Evolutionary conservation across 2,329 filamentous ascomycete genomes (phyloP), one percentile per base, ranked within the genome.

Genomic region (Penicillium psychrosexuale): DNA sequence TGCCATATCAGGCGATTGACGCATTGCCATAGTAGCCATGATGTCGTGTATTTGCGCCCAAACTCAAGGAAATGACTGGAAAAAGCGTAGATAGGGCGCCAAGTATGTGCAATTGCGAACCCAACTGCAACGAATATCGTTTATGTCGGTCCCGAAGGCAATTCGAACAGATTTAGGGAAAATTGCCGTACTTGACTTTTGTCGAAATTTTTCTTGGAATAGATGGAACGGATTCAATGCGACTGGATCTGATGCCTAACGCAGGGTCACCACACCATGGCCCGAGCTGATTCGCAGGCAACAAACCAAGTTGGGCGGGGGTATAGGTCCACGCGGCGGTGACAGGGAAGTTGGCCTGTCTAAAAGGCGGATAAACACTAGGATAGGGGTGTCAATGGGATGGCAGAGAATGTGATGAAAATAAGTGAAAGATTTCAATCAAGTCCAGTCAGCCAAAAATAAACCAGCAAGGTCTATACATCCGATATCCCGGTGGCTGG

Each of bases 401-500:
- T 46, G 30, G 24, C 31, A 33, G 42, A 53, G 45, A 37, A 51
- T 40, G n/a, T 42, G 40, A 40, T 24, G 24, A 42, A 47, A 40
- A 28, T 42, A 48, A 49, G 44, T 17, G 3, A 31, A 31, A 38
- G 19, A 51, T 42, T 50, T 45, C 28, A 40, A 34, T 40, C 19
- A 34, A 48, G 33, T 8, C 19, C 34, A 49, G 19, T 2, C 19
- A 39, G n/a, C 9, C 28, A 19, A 40, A 30, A 30, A 42, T 24
- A 37, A 46, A 40, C 46, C 37, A 51, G 40, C 24, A 50, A 56
- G 46, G 39, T 55, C 56, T 59, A 61, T 64, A 60, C 56, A 50
- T 44, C 47, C 47, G 47, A 60, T 63, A 67, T 61, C 53, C 58
- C 56, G 68, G 67, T 68, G 66, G 68, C 66, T 67, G 64, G 66